Evolutionary conservation across 2,329 filamentous ascomycete genomes (phyloP).

Genomic region (Pseudocercospora musae): DNA sequence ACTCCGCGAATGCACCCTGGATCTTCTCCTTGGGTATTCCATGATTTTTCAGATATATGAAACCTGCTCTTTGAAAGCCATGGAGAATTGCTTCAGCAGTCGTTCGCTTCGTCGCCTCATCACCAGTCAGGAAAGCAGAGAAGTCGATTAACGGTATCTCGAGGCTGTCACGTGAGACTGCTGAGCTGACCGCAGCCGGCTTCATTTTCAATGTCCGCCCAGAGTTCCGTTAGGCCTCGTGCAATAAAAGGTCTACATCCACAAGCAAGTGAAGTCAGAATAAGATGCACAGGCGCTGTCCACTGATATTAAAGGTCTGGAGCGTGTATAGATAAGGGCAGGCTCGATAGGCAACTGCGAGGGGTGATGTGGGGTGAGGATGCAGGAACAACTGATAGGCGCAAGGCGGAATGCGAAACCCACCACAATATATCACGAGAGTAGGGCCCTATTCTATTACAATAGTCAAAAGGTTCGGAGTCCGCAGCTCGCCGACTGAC

Average conservation of each 20-base stretch:
- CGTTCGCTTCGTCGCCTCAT: conserved; percentile 41
- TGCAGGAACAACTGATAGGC: not conserved
- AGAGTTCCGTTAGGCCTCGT: not conserved
- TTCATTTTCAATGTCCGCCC: conserved; percentile 15
- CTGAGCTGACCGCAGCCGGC: conserved; percentile 27
- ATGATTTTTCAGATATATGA: conserved; percentile 83
- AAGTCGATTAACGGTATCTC: conserved; percentile 64
- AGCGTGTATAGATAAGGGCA: conserved; percentile 11
- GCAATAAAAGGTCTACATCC: not conserved
- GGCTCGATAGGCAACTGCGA: conserved; percentile 3
- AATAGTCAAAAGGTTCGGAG: not conserved
- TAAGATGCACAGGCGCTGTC: conserved; percentile 13
- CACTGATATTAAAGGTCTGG: conserved; percentile 4
- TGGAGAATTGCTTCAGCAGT: conserved; percentile 69
- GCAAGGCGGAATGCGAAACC: not conserved
- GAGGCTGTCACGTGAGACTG: conserved; percentile 38
- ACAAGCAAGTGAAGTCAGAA: conserved; percentile 14
- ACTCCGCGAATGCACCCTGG: conserved; percentile 38
- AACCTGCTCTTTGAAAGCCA: conserved; percentile 82
- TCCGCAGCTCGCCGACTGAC: not conserved
- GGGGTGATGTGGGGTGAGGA: not conserved
- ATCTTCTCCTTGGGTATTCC: conserved; percentile 57
- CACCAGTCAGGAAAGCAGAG: conserved; percentile 63
- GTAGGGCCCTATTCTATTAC: not conserved
- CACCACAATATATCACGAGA: not conserved